A percentile compares a stretch with the other conserved stretches of the same genome.
Conservation (phyloP, 139 green algal species). For the Auxenochlorella protothecoides region DNA sequence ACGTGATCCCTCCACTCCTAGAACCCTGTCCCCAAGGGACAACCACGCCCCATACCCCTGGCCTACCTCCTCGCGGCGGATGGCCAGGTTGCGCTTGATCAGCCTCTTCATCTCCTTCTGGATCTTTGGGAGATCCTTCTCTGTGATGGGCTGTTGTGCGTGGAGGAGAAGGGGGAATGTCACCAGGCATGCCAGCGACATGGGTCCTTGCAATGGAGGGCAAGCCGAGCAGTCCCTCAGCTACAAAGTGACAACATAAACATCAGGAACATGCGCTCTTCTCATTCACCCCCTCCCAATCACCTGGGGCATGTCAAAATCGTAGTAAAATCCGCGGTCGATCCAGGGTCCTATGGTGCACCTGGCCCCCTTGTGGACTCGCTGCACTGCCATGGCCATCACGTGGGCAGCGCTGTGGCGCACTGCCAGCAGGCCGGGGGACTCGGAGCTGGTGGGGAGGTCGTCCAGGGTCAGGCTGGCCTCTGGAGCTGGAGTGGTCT, state of each 20-base stretch:
- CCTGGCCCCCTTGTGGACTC: conserved; percentile 72
- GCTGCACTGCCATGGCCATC: conserved; percentile 97
- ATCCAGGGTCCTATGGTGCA: conserved; percentile 92
- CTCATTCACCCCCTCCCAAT: background rate
- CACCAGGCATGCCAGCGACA: too few relatives aligned
- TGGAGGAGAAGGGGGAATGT: too few relatives aligned
- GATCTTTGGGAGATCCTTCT: conserved; percentile 89
- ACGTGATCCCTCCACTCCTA: too few relatives aligned
- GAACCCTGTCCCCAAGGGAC: too few relatives aligned
- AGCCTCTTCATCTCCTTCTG: conserved; percentile 90
- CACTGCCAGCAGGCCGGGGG: conserved; percentile 66
- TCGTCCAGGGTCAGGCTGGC: conserved; percentile 6
- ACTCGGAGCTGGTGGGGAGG: conserved; percentile 66
- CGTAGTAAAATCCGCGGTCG: conserved; percentile 97
- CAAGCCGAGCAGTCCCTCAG: too few relatives aligned
- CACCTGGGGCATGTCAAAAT: conserved; percentile 76
- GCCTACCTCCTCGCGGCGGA: conserved; percentile 69
- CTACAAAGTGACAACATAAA: too few relatives aligned
- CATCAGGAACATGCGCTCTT: background rate
- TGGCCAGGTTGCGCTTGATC: conserved; percentile 64
- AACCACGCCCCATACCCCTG: too few relatives aligned
- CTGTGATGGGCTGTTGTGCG: conserved; percentile 44
- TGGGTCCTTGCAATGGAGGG: too few relatives aligned
- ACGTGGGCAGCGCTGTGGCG: conserved; percentile 90
- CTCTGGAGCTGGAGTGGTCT: too few relatives aligned